phyloP scores from a whole-genome alignment of 805 yeast species.

The Kuraishia ogatae region DNA sequence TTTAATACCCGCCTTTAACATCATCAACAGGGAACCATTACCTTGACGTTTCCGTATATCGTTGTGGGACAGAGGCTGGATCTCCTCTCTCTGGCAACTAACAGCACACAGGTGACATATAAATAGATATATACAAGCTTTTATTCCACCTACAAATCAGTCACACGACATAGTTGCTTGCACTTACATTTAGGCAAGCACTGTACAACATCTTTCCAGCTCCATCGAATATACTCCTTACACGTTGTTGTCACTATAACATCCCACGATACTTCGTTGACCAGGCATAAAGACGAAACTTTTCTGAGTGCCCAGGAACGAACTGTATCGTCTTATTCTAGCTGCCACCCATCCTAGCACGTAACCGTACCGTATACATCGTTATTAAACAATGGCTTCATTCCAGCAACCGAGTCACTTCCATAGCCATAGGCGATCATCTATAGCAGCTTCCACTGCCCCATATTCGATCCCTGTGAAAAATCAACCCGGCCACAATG shows the following conservation, averaged over 20 bases:
- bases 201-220: neutral
- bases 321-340: neutral
- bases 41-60: neutral
- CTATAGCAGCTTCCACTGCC: constrained; percentile 3
- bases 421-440: constrained; percentile 4
- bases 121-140: too few species aligned
- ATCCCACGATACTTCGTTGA: neutral
- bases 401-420: neutral
- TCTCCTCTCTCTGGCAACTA: neutral
- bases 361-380: neutral
- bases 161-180: neutral
- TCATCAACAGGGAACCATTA: neutral
- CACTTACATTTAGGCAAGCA: neutral
- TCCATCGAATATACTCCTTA: neutral
- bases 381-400: neutral
- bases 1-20: neutral
- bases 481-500: neutral
- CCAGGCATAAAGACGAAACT: constrained; percentile 1
- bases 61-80: neutral
- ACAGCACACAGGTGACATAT: neutral
- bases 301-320: neutral
- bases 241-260: neutral
- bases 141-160: neutral
- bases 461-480: constrained; percentile 4
- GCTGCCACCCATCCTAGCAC: neutral